phyloP scores from a whole-genome alignment of 2,329 filamentous ascomycete genomes.

The Alternaria tenuissima region DNA sequence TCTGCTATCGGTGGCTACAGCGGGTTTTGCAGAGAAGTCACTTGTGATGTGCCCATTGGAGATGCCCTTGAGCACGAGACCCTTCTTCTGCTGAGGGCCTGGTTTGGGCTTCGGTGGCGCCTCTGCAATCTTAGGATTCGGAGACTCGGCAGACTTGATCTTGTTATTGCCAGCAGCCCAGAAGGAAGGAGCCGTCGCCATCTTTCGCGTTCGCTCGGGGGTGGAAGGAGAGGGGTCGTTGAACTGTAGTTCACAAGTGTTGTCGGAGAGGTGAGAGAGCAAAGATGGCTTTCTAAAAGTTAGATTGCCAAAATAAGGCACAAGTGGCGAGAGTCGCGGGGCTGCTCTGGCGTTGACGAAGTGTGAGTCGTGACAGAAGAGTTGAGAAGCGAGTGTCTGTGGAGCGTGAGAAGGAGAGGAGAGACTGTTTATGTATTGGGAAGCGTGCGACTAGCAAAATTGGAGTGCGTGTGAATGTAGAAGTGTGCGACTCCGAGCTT shows the following conservation, averaged over 20 bases:
- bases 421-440: not conserved
- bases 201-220: not conserved
- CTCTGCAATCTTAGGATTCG: not conserved
- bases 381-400: not conserved
- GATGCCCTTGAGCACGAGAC: slow-evolving; percentile 9
- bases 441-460: not conserved
- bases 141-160: slow-evolving; percentile 1
- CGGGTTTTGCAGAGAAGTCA: not conserved
- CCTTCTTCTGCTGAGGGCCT: slow-evolving; percentile 9
- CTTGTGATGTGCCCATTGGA: slow-evolving; percentile 3
- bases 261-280: not conserved
- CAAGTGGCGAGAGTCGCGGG: not conserved
- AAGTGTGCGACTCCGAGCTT: not conserved
- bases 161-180: slow-evolving; percentile 13
- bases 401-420: not conserved
- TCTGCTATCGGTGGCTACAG: not conserved
- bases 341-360: not conserved
- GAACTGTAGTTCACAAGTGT: not conserved
- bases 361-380: not conserved
- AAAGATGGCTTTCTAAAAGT: not conserved
- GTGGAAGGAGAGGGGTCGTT: not conserved
- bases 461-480: not conserved
- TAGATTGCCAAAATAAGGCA: not conserved
- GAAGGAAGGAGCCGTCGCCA: slow-evolving; percentile 7
- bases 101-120: not conserved